Conservation (phyloP, 106 monocot species). For the Agapanthus africanus region DNA sequence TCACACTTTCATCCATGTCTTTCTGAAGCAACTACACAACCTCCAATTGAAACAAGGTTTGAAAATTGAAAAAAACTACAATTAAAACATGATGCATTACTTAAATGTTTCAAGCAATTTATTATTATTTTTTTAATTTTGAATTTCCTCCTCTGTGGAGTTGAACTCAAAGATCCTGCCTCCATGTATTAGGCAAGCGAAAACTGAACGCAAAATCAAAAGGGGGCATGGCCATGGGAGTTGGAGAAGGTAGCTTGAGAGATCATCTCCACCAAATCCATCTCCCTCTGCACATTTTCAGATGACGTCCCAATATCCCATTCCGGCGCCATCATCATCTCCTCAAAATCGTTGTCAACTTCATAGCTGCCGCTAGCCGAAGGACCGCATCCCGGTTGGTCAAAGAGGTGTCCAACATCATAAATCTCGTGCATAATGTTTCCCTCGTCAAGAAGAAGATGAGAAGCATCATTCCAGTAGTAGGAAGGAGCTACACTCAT, state of each 20-base stretch:
- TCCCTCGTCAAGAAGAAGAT: conserved; percentile 19
- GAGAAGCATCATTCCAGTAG: conserved; percentile 2
- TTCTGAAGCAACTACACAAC: neutral
- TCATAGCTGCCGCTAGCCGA: neutral
- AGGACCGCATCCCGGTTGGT: conserved; percentile 17
- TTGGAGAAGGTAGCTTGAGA: neutral
- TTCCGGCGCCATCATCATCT: conserved; percentile 12
- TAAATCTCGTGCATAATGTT: neutral
- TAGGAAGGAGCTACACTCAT: neutral
- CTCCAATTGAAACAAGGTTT: neutral
- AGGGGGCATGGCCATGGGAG: too few species aligned
- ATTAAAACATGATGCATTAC: neutral
- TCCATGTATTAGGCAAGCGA: neutral
- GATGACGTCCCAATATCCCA: conserved; percentile 6
- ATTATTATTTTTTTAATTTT: neutral
- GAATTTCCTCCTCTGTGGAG: too few species aligned
- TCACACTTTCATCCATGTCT: neutral
- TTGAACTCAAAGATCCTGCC: neutral
- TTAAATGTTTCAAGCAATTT: neutral
- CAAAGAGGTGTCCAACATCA: conserved; percentile 19
- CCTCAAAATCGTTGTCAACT: neutral
- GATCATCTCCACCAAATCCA: conserved; percentile 43
- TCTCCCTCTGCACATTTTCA: conserved; percentile 26
- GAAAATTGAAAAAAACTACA: neutral
- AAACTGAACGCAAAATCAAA: neutral